phyloP scores from a whole-genome alignment of 2,329 filamentous ascomycete species.

The Cercospora citrullina region DNA sequence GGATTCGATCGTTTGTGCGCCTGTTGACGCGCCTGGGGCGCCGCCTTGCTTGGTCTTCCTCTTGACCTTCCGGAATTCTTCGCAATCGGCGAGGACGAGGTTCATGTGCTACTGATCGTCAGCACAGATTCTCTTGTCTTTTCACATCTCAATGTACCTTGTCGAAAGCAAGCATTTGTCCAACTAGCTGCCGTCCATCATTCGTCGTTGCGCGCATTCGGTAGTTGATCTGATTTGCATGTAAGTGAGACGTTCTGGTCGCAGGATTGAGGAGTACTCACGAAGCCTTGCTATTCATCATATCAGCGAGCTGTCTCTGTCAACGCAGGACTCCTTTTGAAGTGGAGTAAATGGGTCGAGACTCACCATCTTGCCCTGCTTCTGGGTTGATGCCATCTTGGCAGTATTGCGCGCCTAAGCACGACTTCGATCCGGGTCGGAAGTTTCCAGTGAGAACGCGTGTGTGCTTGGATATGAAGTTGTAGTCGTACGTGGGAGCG shows the following conservation, averaged over 20 bases:
- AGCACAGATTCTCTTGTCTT: slow-evolving; percentile 18
- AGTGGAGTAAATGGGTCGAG: slow-evolving; percentile 21
- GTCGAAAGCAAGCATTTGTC: slow-evolving; percentile 97
- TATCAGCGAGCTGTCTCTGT: slow-evolving; percentile 47
- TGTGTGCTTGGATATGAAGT: neutral
- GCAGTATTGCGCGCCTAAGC: slow-evolving; percentile 40
- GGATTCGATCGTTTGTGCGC: slow-evolving; percentile 65
- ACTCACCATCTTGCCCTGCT: slow-evolving; percentile 99
- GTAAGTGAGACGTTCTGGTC: slow-evolving; percentile 23
- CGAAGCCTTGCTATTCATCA: slow-evolving; percentile 61
- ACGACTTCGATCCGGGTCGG: slow-evolving; percentile 38
- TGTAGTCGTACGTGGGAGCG: neutral
- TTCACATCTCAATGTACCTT: slow-evolving; percentile 61
- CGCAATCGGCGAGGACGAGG: slow-evolving; percentile 94
- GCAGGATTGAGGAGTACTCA: slow-evolving; percentile 46
- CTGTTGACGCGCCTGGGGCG: slow-evolving; percentile 60
- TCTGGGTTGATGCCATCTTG: slow-evolving; percentile 55
- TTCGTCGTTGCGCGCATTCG: slow-evolving; percentile 96
- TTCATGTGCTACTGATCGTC: slow-evolving; percentile 81
- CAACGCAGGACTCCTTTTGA: slow-evolving; percentile 42
- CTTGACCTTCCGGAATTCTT: slow-evolving; percentile 93
- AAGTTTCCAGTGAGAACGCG: neutral
- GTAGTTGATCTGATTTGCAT: slow-evolving; percentile 80
- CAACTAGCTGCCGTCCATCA: slow-evolving; percentile 94
- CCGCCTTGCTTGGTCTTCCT: slow-evolving; percentile 75